These are phyloP conservation scores for Pittosporum tobira DNA, from an alignment of 129 eudicot genomes.

Conservation along the genomic window DNA sequence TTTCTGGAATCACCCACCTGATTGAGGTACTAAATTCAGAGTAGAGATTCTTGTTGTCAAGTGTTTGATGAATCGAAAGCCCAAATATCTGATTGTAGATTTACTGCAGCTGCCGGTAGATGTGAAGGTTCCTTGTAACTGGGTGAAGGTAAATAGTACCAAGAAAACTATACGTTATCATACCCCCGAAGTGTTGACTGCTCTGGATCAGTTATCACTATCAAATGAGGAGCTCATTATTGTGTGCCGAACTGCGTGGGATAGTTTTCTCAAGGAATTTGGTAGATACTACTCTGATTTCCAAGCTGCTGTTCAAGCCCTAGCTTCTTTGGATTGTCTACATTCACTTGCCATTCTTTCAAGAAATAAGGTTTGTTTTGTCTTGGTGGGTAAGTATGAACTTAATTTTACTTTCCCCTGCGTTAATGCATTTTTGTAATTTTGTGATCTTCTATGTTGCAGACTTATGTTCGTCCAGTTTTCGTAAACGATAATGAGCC, in stretches of 20 bases:
- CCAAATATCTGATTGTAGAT: neutral
- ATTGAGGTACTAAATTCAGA: slow-evolving; percentile 56
- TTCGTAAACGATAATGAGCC: slow-evolving; percentile 73
- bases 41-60: neutral
- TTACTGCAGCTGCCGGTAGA: slow-evolving; percentile 56
- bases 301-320: slow-evolving; percentile 85
- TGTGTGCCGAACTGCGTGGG: slow-evolving; percentile 73
- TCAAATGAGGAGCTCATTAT: slow-evolving; percentile 66
- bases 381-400: neutral
- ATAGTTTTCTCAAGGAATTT: slow-evolving; percentile 54
- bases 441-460: slow-evolving; percentile 11
- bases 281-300: slow-evolving; percentile 61
- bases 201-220: slow-evolving; percentile 61
- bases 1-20: slow-evolving; percentile 74
- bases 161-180: slow-evolving; percentile 91
- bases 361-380: slow-evolving; percentile 69
- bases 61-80: neutral
- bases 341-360: slow-evolving; percentile 79
- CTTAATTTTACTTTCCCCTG: slow-evolving; percentile 9
- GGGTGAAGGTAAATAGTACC: slow-evolving; percentile 96
- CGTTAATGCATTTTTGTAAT: neutral
- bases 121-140: slow-evolving; percentile 65
- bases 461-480: slow-evolving; percentile 69
- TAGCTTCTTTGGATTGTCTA: slow-evolving; percentile 86
- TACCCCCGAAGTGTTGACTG: slow-evolving; percentile 78